Evolutionary conservation across 78 protist species (phyloP).

Genomic region (Dictyostelium intermedium): DNA sequence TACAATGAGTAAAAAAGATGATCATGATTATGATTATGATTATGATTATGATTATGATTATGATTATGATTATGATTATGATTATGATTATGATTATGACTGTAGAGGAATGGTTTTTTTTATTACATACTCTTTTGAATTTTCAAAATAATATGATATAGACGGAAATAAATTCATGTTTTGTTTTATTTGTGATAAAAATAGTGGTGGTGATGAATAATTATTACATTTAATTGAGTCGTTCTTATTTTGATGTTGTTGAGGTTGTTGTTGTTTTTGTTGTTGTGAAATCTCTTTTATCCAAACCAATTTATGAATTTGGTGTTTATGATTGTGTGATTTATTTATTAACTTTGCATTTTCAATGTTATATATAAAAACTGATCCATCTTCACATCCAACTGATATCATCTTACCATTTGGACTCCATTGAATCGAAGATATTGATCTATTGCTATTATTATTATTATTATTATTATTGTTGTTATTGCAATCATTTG

Average conservation of each 20-base stretch:
- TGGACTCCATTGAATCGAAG: constrained; percentile 64
- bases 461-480: not conserved
- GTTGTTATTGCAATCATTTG: not conserved
- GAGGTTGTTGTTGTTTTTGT: not conserved
- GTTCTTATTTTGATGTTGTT: not conserved
- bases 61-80: no score
- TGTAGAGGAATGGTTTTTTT: no score
- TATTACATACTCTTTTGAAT: not conserved
- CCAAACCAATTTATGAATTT: not conserved
- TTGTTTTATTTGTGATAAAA: not conserved
- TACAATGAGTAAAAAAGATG: no score
- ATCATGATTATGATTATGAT: no score
- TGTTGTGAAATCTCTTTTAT: not conserved
- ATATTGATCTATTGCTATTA: not conserved
- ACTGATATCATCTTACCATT: constrained; percentile 41
- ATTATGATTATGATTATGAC: no score
- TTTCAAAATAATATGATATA: not conserved
- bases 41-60: no score
- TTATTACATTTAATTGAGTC: not conserved
- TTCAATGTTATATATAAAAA: constrained; percentile 23
- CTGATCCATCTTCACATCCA: constrained; percentile 9
- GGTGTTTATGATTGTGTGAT: not conserved
- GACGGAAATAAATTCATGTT: not conserved
- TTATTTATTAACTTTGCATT: constrained; percentile 34
- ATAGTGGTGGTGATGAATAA: not conserved